phyloP scores from a whole-genome alignment of 1,284 basidiomycete genomes.

The Jaminaea rosea region DNA sequence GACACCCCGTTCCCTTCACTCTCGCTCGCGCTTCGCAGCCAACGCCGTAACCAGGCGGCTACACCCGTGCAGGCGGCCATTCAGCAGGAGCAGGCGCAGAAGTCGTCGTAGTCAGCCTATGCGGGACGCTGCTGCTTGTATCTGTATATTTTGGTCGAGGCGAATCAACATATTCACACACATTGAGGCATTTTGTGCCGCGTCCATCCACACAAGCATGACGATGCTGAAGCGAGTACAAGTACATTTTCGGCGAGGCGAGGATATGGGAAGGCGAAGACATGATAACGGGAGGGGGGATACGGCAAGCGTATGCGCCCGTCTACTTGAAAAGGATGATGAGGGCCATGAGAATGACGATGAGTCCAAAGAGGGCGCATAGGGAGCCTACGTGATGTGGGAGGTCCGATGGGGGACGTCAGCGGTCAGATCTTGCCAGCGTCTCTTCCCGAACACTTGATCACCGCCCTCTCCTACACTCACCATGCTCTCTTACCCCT shows the following conservation, averaged over 20 bases:
- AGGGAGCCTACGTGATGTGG: background rate
- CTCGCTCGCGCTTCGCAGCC: background rate
- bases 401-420: background rate
- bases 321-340: constrained; percentile 7
- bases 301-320: background rate
- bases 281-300: background rate
- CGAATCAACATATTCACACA: no score
- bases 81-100: background rate
- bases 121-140: no score
- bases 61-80: background rate
- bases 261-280: background rate
- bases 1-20: background rate
- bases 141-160: no score
- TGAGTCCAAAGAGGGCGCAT: background rate
- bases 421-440: background rate
- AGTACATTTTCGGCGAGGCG: no score
- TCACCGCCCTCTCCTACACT: constrained; percentile 5
- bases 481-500: constrained; percentile 38
- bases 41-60: background rate
- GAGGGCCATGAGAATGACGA: background rate
- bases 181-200: no score
- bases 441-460: background rate
- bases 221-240: no score
- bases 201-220: no score
- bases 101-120: background rate